A percentile compares a stretch with the other conserved stretches of the same genome.
Conservation (phyloP, 306 rosid genomes). For the Fragaria nilgerrensis region DNA sequence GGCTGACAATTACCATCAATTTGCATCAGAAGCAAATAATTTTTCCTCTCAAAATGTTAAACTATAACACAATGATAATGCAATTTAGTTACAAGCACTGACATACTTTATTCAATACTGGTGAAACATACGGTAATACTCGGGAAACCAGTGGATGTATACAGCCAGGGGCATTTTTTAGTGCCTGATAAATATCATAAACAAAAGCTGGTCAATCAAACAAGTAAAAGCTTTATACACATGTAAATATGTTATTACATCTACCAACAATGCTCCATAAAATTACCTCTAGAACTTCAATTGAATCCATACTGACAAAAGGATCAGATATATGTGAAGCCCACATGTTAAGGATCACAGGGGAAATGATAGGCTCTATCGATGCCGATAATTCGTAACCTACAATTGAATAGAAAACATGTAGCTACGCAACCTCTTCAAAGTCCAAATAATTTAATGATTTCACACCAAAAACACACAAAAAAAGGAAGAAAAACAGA, state of each 20-base stretch:
- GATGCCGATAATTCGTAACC: constrained; percentile 60
- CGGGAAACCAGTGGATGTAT: constrained; percentile 74
- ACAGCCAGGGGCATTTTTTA: constrained; percentile 80
- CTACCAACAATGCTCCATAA: constrained; percentile 24
- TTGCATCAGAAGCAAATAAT: constrained; percentile 31
- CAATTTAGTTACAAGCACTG: constrained; percentile 10
- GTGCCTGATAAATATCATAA: constrained; percentile 52
- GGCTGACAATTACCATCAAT: constrained; percentile 52
- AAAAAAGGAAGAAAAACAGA: not conserved
- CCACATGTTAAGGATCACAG: constrained; percentile 81
- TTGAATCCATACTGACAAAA: constrained; percentile 84
- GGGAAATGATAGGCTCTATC: constrained; percentile 74
- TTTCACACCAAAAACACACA: not conserved
- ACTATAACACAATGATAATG: constrained; percentile 13
- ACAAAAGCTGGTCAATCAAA: constrained; percentile 22
- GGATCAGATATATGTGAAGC: constrained; percentile 86
- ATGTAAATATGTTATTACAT: constrained; percentile 6
- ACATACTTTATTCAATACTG: constrained; percentile 68
- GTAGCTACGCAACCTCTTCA: constrained; percentile 19
- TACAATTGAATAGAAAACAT: constrained; percentile 30
- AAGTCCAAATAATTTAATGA: not conserved
- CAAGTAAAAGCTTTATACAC: not conserved
- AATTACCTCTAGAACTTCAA: constrained; percentile 92
- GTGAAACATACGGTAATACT: constrained; percentile 65
- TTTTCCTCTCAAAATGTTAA: not conserved